Evolutionary conservation across 257 asterid genomes (phyloP).

Genomic region (Plantago ovata): DNA sequence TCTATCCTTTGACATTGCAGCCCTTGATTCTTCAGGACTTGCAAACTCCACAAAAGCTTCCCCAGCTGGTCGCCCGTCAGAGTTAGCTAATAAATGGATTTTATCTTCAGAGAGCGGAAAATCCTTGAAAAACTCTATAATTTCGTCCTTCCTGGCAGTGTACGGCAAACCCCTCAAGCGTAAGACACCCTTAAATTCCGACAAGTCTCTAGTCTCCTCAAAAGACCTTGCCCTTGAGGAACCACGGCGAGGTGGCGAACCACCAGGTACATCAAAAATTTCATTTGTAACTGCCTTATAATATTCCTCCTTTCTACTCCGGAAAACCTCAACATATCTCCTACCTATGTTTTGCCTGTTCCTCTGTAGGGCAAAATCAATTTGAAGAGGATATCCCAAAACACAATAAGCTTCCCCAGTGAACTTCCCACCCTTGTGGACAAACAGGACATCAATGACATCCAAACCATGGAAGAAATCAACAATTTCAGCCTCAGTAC

Average conservation of each 20-base stretch:
- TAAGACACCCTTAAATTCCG: slow-evolving; percentile 79
- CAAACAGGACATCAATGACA: slow-evolving; percentile 76
- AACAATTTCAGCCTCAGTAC: slow-evolving; percentile 68
- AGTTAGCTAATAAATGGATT: slow-evolving; percentile 61
- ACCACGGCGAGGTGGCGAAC: slow-evolving; percentile 69
- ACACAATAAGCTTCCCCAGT: slow-evolving; percentile 87
- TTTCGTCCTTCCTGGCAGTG: slow-evolving; percentile 69
- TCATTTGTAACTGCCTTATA: slow-evolving; percentile 88
- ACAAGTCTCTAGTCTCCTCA: slow-evolving; percentile 68
- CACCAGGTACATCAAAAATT: slow-evolving; percentile 60
- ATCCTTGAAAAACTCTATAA: slow-evolving; percentile 69
- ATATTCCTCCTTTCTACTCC: slow-evolving; percentile 83
- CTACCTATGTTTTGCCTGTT: slow-evolving; percentile 84
- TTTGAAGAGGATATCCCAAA: slow-evolving; percentile 82
- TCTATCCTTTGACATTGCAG: slow-evolving; percentile 94
- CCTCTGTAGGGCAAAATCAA: slow-evolving; percentile 85
- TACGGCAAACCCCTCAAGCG: slow-evolving; percentile 92
- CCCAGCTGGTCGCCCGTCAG: slow-evolving; percentile 89
- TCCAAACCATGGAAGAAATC: slow-evolving; percentile 88
- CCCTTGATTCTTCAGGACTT: slow-evolving; percentile 73
- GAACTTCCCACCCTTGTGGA: slow-evolving; percentile 72
- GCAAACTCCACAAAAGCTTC: slow-evolving; percentile 95
- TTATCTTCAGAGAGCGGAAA: slow-evolving; percentile 66
- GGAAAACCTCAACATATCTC: slow-evolving; percentile 93
- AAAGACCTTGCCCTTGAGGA: slow-evolving; percentile 69